Base-by-base conservation (phyloP, 768 basidiomycete genomes). In the Mycena vitilis region DNA sequence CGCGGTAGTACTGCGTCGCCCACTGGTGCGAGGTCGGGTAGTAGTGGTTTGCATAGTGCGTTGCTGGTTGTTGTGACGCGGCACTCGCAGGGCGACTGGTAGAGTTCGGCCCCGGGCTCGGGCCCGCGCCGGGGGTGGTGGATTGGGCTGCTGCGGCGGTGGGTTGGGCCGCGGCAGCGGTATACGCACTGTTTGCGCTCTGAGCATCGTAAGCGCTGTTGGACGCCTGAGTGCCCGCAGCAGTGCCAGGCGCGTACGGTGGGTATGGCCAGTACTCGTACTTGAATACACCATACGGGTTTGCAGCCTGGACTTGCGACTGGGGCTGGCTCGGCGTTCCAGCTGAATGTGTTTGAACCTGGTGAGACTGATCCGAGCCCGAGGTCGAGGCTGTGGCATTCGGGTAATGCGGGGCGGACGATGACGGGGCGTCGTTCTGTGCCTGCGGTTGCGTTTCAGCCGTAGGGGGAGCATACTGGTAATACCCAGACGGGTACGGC, bases 1-100 rank as follows among this genome's bases (percentile, higher is more conserved):
- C 11, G 20, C 61, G 67, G 61, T 68, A 68, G 51, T 59, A 68
- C 51, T 52, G 67, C 57, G 67, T 54, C 8, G 66, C 45, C 66
- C 60, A 62, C 48, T 55, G 47, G 34, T 58, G 63, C 59, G 45
- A 38, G 37, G 40, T 54, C 34, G 38, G 12, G 44, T 66, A 68
- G 55, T 58, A 71, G 45, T 63, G 61, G 6, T 23, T 53, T 18
- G 36, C 49, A 30, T 63, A 63, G 18, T 68, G 66, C 34, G 48
- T 51, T 3, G 48, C 56, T 2, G 47, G 69, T n/a, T 11, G 11
- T 22, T 45, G 53, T 42, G 42, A 13, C n/a, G 56, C 38, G 49
- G 30, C 30, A 30, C 30, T 30, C 30, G 30, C 5, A 30, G 30
- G 30, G 30, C 30, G 30, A 30, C 30, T 30, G 5, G 30, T 30